These are phyloP conservation scores for Capsicum chinense DNA, from an alignment of 257 asterid genomes.

Conservation along the genomic window DNA sequence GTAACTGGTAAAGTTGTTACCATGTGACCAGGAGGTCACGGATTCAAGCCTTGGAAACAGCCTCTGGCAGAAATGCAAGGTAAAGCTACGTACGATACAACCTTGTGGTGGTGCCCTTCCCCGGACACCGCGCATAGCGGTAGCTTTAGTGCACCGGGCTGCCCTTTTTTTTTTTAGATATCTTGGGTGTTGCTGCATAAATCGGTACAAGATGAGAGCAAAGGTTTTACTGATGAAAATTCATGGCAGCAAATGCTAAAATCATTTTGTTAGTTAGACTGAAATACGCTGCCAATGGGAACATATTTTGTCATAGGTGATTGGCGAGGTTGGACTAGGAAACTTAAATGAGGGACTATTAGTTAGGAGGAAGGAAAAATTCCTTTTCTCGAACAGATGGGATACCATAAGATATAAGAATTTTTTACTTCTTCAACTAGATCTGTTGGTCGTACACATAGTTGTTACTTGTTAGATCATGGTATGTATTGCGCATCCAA, in stretches of 20 bases:
- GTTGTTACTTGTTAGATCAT: not conserved
- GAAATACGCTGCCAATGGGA: not conserved
- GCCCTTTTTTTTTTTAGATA: not conserved
- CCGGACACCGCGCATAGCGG: no score
- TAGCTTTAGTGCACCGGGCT: no score
- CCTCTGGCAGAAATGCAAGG: no score
- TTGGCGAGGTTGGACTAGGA: not conserved
- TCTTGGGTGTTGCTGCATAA: not conserved
- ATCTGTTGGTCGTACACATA: not conserved
- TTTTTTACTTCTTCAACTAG: not conserved
- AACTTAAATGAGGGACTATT: not conserved
- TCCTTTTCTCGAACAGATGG: not conserved
- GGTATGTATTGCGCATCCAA: not conserved
- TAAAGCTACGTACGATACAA: no score
- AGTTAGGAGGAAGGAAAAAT: not conserved
- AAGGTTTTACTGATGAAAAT: not conserved
- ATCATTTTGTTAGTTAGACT: not conserved
- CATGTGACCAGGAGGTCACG: no score
- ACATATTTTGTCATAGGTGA: not conserved
- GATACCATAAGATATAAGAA: not conserved
- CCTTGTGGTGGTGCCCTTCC: no score
- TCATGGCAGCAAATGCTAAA: not conserved
- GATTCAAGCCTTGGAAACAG: no score
- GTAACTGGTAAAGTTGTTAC: no score
- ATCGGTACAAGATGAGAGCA: not conserved